phyloP scores from a whole-genome alignment of 1,139 yeast species.

The Kodamaea sp. region DNA sequence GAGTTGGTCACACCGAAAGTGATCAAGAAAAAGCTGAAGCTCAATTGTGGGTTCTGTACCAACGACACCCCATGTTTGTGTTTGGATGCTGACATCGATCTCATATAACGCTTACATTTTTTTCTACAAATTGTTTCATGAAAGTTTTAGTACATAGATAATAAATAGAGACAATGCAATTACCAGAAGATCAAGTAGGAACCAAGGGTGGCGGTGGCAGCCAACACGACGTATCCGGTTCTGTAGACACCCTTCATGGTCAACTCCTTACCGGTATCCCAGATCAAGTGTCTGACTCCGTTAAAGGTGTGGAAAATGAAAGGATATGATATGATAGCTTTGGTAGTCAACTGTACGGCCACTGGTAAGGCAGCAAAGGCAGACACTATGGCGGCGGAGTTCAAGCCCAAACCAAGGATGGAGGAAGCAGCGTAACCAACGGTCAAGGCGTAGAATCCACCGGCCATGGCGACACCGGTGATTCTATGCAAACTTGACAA shows the following conservation, averaged over 20 bases:
- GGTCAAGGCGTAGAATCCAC: conserved; percentile 75
- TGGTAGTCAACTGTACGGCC: conserved; percentile 59
- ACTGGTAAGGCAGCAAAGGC: conserved; percentile 62
- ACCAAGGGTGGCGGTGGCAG: conserved; percentile 66
- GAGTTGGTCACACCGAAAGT: conserved; percentile 8
- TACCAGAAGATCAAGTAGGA: conserved; percentile 52
- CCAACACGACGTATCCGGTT: conserved; percentile 87
- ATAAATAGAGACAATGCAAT: conserved; percentile 8
- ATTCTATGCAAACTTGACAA: conserved; percentile 84
- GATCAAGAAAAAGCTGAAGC: conserved; percentile 17
- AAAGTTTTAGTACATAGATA: conserved; percentile 2
- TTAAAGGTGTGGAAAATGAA: conserved; percentile 84
- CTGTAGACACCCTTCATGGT: conserved; percentile 84
- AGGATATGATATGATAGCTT: conserved; percentile 75
- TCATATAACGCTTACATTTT: conserved; percentile 2
- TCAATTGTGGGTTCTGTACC: conserved; percentile 45
- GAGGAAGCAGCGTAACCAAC: conserved; percentile 74
- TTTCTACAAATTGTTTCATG: neutral
- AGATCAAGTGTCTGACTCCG: conserved; percentile 88
- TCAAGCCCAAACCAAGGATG: conserved; percentile 61
- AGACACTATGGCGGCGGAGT: conserved; percentile 59
- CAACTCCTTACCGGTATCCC: conserved; percentile 86
- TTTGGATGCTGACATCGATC: conserved; percentile 29
- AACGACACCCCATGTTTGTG: conserved; percentile 46
- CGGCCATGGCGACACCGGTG: conserved; percentile 82